phyloP scores from a whole-genome alignment of 495 filamentous ascomycete genomes.

The Podospora appendiculata region DNA sequence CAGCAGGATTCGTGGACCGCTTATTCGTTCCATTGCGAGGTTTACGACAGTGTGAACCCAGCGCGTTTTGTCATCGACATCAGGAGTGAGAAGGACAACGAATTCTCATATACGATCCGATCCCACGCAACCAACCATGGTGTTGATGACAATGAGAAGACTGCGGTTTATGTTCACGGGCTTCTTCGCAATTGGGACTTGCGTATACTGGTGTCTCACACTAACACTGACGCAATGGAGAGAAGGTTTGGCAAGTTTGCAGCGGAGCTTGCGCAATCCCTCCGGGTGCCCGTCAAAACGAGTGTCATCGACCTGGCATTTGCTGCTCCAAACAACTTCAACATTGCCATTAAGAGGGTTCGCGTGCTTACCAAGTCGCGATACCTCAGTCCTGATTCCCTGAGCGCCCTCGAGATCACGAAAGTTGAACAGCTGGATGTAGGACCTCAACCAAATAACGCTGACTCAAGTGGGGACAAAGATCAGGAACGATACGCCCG shows the following conservation, averaged over 20 bases:
- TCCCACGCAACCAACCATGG: not conserved
- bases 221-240: constrained; percentile 12
- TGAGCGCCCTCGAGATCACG: constrained; percentile 29
- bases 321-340: constrained; percentile 4
- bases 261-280: constrained; percentile 17
- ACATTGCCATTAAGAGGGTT: constrained; percentile 17
- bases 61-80: constrained; percentile 40
- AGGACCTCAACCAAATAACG: too few species aligned
- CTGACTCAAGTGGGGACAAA: not conserved
- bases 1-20: constrained; percentile 18
- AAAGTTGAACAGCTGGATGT: constrained; percentile 30
- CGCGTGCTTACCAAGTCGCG: constrained; percentile 25
- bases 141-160: not conserved
- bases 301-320: constrained; percentile 16
- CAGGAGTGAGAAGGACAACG: constrained; percentile 4
- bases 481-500: not conserved
- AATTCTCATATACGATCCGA: constrained; percentile 17
- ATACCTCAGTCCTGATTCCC: constrained; percentile 7
- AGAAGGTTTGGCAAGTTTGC: constrained; percentile 22
- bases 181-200: constrained; percentile 37
- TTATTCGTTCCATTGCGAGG: constrained; percentile 46
- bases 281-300: constrained; percentile 24
- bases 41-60: constrained; percentile 3
- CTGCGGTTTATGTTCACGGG: constrained; percentile 30
- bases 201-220: constrained; percentile 18